Percentiles rank a stretch among this genome's conserved stretches.
These are phyloP conservation scores for Herpetospermum pedunculosum DNA, from an alignment of 306 rosid species.

Conservation along the genomic window DNA sequence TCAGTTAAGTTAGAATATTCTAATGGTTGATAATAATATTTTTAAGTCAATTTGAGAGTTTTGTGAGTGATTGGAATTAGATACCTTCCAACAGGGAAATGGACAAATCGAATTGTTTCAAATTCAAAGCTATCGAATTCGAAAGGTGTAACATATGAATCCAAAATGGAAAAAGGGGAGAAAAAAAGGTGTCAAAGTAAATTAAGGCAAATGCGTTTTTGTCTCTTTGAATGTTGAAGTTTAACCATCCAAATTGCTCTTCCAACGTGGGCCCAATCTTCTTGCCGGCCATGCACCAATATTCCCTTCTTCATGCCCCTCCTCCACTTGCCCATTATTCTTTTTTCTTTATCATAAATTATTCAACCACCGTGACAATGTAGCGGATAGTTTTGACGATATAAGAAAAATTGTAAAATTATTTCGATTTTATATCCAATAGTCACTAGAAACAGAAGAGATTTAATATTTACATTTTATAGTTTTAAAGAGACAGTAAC, in stretches of 20 bases:
- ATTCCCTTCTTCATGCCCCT: background rate
- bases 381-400: too few species aligned
- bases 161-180: background rate
- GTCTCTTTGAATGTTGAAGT: background rate
- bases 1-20: background rate
- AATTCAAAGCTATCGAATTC: background rate
- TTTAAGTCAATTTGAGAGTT: background rate
- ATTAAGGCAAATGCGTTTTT: background rate
- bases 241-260: background rate
- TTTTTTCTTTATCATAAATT: background rate
- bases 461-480: too few species aligned
- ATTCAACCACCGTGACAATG: too few species aligned
- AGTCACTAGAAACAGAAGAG: too few species aligned
- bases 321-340: background rate
- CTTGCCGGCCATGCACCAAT: background rate
- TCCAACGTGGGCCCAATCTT: background rate
- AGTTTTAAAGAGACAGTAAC: too few species aligned
- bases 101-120: background rate
- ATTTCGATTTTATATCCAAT: too few species aligned
- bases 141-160: background rate
- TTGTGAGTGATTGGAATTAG: background rate
- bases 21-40: background rate
- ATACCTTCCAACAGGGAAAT: constrained; percentile 4
- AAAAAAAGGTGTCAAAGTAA: background rate
- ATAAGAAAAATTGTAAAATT: too few species aligned